These are phyloP conservation scores for Vavraia culicis DNA, from an alignment of 371 early-diverging fungal genomes.

Conservation along the genomic window DNA sequence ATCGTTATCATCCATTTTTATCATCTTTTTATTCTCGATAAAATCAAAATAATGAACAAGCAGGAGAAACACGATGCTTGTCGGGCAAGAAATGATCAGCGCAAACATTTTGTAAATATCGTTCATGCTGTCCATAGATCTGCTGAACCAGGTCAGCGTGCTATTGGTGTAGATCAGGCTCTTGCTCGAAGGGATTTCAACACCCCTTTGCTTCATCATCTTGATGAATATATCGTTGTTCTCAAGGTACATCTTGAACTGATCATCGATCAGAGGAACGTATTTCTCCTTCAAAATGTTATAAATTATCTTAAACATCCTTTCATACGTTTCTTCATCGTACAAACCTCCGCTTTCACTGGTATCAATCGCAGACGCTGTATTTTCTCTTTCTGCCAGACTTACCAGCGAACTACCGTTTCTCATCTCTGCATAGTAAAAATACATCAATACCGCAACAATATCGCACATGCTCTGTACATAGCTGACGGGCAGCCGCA, in stretches of 20 bases:
- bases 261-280: conserved; percentile 15
- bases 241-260: conserved; percentile 26
- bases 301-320: background rate
- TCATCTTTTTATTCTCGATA: background rate
- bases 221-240: conserved; percentile 27
- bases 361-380: background rate
- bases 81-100: conserved; percentile 22
- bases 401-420: background rate
- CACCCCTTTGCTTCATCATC: conserved; percentile 32
- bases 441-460: conserved; percentile 24
- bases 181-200: conserved; percentile 8
- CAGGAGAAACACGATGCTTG: conserved; percentile 19
- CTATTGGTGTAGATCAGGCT: conserved; percentile 23
- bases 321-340: too few species aligned
- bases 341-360: background rate
- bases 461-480: conserved; percentile 40
- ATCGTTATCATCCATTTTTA: conserved; percentile 10
- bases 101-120: conserved; percentile 29
- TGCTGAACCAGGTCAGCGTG: conserved; percentile 32
- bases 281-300: conserved; percentile 30
- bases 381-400: background rate
- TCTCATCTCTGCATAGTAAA: conserved; percentile 15
- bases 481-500: conserved; percentile 20
- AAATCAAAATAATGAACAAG: conserved; percentile 20
- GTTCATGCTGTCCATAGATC: conserved; percentile 4